phyloP scores from a whole-genome alignment of 495 filamentous ascomycete genomes.

The Rostrohypoxylon terebratum region DNA sequence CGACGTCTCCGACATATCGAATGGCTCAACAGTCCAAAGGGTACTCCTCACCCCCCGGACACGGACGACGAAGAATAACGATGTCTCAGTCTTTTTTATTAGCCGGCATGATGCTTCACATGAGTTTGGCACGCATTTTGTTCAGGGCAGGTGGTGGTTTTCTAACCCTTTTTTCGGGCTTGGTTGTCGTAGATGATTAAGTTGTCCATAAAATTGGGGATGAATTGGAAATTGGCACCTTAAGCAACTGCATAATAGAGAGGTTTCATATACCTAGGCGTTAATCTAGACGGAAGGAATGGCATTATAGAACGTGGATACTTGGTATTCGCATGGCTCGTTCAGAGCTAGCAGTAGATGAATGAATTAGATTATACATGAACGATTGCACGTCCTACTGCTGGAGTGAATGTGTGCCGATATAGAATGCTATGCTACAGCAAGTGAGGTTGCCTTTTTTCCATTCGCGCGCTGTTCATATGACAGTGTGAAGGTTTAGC shows the following conservation, averaged over 20 bases:
- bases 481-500: too few relatives aligned
- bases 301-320: slow-evolving; percentile 38
- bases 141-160: slow-evolving; percentile 7
- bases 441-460: too few relatives aligned
- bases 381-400: background rate
- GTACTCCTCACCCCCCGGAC: slow-evolving; percentile 80
- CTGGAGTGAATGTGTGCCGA: background rate
- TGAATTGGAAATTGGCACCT: slow-evolving; percentile 30
- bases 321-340: slow-evolving; percentile 21
- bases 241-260: slow-evolving; percentile 24
- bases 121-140: slow-evolving; percentile 19
- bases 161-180: slow-evolving; percentile 9
- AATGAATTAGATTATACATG: slow-evolving; percentile 4
- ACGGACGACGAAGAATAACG: slow-evolving; percentile 79
- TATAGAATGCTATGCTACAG: background rate
- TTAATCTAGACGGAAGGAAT: slow-evolving; percentile 39
- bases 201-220: slow-evolving; percentile 15
- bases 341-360: slow-evolving; percentile 8
- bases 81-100: background rate
- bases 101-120: slow-evolving; percentile 2
- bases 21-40: slow-evolving; percentile 84
- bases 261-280: slow-evolving; percentile 28
- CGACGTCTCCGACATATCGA: slow-evolving; percentile 93
- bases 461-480: too few relatives aligned
- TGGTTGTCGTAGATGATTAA: slow-evolving; percentile 5